Evolutionary conservation across 148 eudicot genomes (phyloP).

Genomic region (Euryodendron excelsum): DNA sequence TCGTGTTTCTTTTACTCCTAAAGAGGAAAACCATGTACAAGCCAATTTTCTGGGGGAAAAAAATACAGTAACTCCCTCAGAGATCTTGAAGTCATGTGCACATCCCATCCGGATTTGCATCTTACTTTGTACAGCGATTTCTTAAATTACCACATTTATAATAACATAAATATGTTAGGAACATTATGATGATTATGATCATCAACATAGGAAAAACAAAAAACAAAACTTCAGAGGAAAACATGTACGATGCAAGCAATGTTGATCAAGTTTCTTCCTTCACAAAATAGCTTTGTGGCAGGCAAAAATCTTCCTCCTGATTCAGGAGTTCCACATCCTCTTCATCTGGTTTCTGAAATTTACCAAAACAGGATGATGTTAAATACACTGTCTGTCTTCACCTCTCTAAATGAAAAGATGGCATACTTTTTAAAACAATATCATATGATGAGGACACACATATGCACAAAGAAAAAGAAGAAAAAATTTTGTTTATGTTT

Average conservation of each 20-base stretch:
- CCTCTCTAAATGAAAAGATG: background rate
- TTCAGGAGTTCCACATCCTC: slow-evolving; percentile 65
- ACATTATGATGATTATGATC: background rate
- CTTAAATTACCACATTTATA: background rate
- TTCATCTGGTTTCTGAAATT: slow-evolving; percentile 70
- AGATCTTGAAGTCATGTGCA: background rate
- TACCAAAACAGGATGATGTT: background rate
- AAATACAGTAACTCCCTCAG: too few relatives aligned
- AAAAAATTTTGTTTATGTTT: too few relatives aligned
- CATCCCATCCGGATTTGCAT: background rate
- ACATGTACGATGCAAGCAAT: slow-evolving; percentile 9
- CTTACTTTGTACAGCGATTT: background rate
- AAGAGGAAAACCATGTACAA: background rate
- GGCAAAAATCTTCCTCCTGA: slow-evolving; percentile 75
- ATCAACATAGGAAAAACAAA: background rate
- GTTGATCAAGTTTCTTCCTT: slow-evolving; percentile 55
- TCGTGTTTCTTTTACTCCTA: background rate
- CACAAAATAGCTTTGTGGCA: slow-evolving; percentile 69
- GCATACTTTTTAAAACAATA: too few relatives aligned
- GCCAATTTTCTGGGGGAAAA: background rate
- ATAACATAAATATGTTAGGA: background rate
- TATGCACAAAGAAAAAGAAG: too few relatives aligned
- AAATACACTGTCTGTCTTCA: background rate
- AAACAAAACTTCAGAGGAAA: slow-evolving; percentile 7
- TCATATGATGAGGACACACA: too few relatives aligned